Conservation (phyloP, 192 early-diverging fungal genomes). For the Backusella morwellensis region DNA sequence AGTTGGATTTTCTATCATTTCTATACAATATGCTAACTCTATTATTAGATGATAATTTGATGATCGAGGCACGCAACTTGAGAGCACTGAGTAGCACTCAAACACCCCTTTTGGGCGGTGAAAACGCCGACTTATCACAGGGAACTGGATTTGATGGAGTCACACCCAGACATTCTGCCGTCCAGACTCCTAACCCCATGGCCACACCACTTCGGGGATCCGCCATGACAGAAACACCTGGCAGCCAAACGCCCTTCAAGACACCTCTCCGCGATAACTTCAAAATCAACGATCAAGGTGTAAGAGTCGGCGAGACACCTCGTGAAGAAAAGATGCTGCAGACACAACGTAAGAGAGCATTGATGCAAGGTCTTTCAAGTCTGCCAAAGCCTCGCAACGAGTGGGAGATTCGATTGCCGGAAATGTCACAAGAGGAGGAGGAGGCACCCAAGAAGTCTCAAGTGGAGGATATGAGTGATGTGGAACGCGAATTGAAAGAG, state of each 20-base stretch:
- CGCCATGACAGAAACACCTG: conserved; percentile 14
- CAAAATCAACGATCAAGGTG: conserved; percentile 51
- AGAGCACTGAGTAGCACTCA: conserved; percentile 69
- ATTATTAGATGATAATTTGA: conserved; percentile 56
- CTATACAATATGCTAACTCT: neutral
- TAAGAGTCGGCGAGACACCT: conserved; percentile 61
- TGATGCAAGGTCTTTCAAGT: conserved; percentile 63
- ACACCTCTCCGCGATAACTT: conserved; percentile 62
- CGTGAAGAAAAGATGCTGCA: conserved; percentile 60
- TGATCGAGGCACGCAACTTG: conserved; percentile 82
- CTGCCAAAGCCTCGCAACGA: conserved; percentile 92
- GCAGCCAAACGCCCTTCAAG: conserved; percentile 54
- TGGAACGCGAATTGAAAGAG: conserved; percentile 51
- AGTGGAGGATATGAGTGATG: conserved; percentile 64
- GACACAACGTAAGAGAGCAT: conserved; percentile 61
- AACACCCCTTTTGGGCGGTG: conserved; percentile 84
- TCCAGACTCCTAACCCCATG: conserved; percentile 85
- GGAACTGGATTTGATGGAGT: conserved; percentile 62
- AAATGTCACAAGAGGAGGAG: conserved; percentile 46
- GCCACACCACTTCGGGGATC: conserved; percentile 36
- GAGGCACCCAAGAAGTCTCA: conserved; percentile 1
- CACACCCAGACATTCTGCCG: conserved; percentile 51
- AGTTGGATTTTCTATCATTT: conserved; percentile 11
- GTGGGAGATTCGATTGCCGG: conserved; percentile 88
- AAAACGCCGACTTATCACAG: conserved; percentile 43